A percentile compares a stretch with the other conserved stretches of the same genome.
Evolutionary conservation across 352 stramenopile genomes (phyloP).

Genomic region (Pythium apleroticum): DNA sequence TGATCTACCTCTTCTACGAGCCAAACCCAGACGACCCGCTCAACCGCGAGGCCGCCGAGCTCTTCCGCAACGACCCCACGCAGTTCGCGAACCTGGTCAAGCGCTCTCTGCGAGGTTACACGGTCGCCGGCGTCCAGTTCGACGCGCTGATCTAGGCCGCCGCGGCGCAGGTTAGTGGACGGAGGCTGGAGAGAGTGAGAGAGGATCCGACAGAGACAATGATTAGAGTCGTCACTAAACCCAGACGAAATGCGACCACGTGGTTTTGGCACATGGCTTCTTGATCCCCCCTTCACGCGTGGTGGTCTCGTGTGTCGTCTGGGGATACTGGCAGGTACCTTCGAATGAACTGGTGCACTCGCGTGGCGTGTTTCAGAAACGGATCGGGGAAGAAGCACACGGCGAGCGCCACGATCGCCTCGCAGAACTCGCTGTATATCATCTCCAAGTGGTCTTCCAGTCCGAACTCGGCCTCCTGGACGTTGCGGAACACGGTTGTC

Average conservation of each 20-base stretch:
- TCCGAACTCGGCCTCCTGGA: constrained; percentile 46
- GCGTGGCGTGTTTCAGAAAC: constrained; percentile 53
- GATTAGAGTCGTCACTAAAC: constrained; percentile 6
- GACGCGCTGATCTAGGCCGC: constrained; percentile 67
- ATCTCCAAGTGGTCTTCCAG: constrained; percentile 56
- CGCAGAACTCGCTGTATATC: constrained; percentile 75
- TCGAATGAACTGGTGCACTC: constrained; percentile 70
- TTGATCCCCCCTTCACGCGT: constrained; percentile 1
- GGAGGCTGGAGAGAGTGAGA: no score
- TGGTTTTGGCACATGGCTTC: constrained; percentile 6
- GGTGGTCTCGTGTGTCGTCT: constrained; percentile 51
- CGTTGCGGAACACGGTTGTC: constrained; percentile 59
- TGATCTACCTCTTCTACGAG: constrained; percentile 99
- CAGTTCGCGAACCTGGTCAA: constrained; percentile 92
- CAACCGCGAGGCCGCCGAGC: constrained; percentile 96
- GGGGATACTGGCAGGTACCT: constrained; percentile 63
- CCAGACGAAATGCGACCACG: background rate
- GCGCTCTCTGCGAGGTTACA: constrained; percentile 81
- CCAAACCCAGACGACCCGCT: constrained; percentile 98
- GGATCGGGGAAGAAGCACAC: constrained; percentile 63
- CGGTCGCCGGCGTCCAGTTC: constrained; percentile 81
- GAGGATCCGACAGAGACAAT: constrained; percentile 2
- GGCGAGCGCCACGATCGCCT: constrained; percentile 57
- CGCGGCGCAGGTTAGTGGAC: background rate
- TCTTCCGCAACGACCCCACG: constrained; percentile 93